phyloP scores from a whole-genome alignment of 202 grass and related monocot species.

The Bolboschoenoplectus hybrid region DNA sequence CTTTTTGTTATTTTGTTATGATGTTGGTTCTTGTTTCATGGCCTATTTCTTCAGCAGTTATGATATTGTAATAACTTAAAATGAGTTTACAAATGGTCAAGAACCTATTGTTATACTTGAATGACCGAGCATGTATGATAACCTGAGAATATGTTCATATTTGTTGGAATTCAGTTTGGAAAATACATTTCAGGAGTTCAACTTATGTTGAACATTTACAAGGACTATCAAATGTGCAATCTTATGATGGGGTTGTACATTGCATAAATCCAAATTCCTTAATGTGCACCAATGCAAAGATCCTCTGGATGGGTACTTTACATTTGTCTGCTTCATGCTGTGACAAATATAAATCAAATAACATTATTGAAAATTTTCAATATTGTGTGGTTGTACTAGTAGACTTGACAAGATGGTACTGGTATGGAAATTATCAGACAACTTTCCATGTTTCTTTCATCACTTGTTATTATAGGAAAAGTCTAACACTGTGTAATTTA shows the following conservation, averaged over 20 bases:
- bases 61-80: background rate
- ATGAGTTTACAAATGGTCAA: background rate
- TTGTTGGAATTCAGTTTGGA: background rate
- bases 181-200: background rate
- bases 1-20: background rate
- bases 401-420: background rate
- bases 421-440: background rate
- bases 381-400: background rate
- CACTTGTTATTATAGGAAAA: background rate
- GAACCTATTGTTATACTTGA: background rate
- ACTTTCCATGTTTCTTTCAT: background rate
- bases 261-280: constrained; percentile 16
- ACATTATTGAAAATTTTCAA: background rate
- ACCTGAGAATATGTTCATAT: background rate
- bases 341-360: background rate
- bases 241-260: background rate
- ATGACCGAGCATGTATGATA: background rate
- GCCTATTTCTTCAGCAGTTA: background rate
- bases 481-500: background rate
- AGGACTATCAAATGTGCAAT: background rate
- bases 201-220: background rate
- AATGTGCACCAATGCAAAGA: background rate
- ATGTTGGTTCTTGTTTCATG: background rate
- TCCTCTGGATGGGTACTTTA: background rate
- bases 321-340: background rate